These are phyloP conservation scores for Fusarium equiseti DNA, from an alignment of 2,329 filamentous ascomycete species.

Conservation along the genomic window DNA sequence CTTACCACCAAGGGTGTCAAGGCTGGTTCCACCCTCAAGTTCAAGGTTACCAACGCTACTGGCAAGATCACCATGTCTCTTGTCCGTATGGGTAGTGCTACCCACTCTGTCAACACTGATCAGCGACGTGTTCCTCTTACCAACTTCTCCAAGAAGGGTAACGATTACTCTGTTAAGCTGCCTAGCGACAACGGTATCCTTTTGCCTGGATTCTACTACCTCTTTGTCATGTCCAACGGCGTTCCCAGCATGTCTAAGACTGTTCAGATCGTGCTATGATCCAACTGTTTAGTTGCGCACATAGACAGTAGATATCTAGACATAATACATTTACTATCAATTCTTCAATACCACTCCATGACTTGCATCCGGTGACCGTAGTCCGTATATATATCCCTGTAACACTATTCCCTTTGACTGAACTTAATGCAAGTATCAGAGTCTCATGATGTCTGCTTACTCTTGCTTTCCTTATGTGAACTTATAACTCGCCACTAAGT, in stretches of 20 bases:
- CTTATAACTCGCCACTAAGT: too few species aligned
- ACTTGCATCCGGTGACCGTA: too few species aligned
- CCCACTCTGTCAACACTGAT: slow-evolving; percentile 70
- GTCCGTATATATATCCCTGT: too few species aligned
- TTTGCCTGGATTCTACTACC: slow-evolving; percentile 66
- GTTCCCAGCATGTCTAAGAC: slow-evolving; percentile 34
- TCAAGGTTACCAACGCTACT: slow-evolving; percentile 38
- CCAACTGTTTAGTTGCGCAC: too few species aligned
- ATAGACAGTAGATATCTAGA: neutral
- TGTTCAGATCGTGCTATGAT: slow-evolving; percentile 13
- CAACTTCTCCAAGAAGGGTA: slow-evolving; percentile 41
- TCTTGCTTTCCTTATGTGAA: too few species aligned
- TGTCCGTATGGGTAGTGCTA: slow-evolving; percentile 62
- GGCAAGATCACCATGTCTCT: slow-evolving; percentile 54
- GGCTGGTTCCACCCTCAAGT: slow-evolving; percentile 40
- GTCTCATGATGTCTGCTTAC: too few species aligned
- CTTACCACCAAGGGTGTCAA: slow-evolving; percentile 24
- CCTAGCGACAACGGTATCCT: slow-evolving; percentile 62
- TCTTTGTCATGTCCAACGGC: slow-evolving; percentile 57
- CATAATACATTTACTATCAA: neutral
- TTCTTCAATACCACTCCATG: too few species aligned
- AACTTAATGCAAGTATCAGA: too few species aligned
- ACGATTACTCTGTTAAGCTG: slow-evolving; percentile 55
- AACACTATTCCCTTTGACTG: too few species aligned
- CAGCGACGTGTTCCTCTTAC: slow-evolving; percentile 64